These are phyloP conservation scores for Kingdonia uniflora DNA, from an alignment of 164 flowering plant species.

Conservation along the genomic window DNA sequence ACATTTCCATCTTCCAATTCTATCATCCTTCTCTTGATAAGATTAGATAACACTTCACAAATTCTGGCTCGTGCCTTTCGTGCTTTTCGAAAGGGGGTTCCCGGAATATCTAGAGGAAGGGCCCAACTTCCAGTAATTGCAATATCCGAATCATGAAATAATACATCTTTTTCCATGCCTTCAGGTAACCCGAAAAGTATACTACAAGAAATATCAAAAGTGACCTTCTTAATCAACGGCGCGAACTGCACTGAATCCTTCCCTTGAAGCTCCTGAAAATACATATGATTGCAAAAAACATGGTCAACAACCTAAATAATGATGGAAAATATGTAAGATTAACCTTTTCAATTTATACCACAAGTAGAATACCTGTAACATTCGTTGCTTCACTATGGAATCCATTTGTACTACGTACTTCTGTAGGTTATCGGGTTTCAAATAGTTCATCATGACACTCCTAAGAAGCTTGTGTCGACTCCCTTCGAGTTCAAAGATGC, in stretches of 20 bases:
- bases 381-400: too few relatives aligned
- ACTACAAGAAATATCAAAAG: background rate
- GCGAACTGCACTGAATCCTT: background rate
- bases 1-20: background rate
- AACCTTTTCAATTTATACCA: too few relatives aligned
- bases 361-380: too few relatives aligned
- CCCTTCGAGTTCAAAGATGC: too few relatives aligned
- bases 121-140: background rate
- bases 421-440: too few relatives aligned
- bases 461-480: too few relatives aligned
- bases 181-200: background rate
- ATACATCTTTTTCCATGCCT: background rate
- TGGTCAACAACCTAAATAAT: too few relatives aligned
- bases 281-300: background rate
- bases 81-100: background rate
- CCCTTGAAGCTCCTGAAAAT: background rate
- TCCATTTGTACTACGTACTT: too few relatives aligned
- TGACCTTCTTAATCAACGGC: background rate
- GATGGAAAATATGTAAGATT: too few relatives aligned
- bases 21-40: background rate
- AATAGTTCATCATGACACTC: too few relatives aligned
- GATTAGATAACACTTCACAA: background rate
- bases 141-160: background rate
- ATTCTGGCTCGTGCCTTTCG: background rate
- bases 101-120: background rate